Base-by-base conservation (phyloP, 371 early-diverging fungal species). In the Mucor circinelloides region DNA sequence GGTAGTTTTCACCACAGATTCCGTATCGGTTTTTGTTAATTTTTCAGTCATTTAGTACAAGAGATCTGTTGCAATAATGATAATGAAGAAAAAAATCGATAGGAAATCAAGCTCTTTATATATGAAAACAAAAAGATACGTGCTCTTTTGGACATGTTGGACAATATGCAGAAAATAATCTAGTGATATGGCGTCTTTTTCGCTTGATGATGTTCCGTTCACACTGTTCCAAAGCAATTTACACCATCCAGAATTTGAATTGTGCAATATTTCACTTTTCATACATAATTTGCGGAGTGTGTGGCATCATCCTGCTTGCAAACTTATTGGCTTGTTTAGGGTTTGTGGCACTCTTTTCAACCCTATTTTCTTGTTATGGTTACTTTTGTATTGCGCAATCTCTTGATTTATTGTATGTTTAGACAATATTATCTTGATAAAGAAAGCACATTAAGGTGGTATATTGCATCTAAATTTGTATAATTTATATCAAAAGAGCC, bases 161-260 rank as follows among this genome's bases (percentile, higher is more conserved):
- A 52, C 52, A 27, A 52, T 46, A 0, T 25, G n/a, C 48, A 46
- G 23, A 23, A 23, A 23, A 27, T 44, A 44, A 19, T 19, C 44
- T 44, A 44, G 44, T 44, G 27, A 52, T 52, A 52, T 52, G 52
- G 52, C 52, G 52, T 27, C 52, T 52, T 52, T 25, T 52, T 52
- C 44, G 44, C 44, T 44, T 44, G 0, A 52, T 52, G 52, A 52
- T 25, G 27, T 6, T 25, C 27, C 7, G 1, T 6, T 52, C 27
- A 21, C 9, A 52, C 27, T n/a, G n/a, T n/a, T 12, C 1, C 15
- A 50, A 9, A 25, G 10, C 23, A 1, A 25, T 27, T 25, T 27
- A 52, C 27, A 52, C 27, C 23, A 52, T 12, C 13, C 7, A 13
- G 52, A 52, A 52, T 67, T 59, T 66, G 58, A 6, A 62, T 62